Percentiles rank a stretch among this genome's conserved stretches.
Evolutionary conservation across 2,329 filamentous ascomycete species (phyloP).

Genomic region (Orbilia oligospora): DNA sequence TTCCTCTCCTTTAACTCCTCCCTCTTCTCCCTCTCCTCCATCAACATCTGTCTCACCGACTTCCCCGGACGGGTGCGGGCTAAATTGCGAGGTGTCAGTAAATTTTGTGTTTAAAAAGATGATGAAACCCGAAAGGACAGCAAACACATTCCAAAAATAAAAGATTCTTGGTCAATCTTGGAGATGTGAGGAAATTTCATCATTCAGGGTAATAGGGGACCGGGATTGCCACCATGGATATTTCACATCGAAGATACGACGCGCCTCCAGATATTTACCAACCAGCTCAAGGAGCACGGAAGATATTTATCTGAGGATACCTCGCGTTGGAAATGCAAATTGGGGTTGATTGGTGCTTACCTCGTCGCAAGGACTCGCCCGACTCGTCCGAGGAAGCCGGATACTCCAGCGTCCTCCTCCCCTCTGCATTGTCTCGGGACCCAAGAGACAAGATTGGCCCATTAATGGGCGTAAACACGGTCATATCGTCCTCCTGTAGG

Average conservation of each 20-base stretch:
- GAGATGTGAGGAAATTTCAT: not conserved
- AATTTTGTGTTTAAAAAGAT: not conserved
- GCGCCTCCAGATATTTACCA: not conserved
- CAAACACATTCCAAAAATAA: conserved; percentile 1
- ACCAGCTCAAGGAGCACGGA: not conserved
- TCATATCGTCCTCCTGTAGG: conserved; percentile 20
- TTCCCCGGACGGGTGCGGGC: conserved; percentile 26
- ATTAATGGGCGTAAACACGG: conserved; percentile 49
- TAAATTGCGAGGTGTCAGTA: conserved; percentile 1
- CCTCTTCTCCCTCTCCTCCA: conserved; percentile 7
- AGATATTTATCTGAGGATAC: not conserved
- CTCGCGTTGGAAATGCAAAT: not conserved
- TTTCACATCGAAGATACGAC: not conserved
- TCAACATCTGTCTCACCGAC: conserved; percentile 1
- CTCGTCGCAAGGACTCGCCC: conserved; percentile 24
- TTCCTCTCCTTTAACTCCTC: not conserved
- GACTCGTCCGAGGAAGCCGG: conserved; percentile 30
- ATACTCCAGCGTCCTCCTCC: conserved; percentile 26
- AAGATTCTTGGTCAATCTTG: not conserved
- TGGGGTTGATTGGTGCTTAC: conserved; percentile 30
- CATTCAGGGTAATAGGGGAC: not conserved
- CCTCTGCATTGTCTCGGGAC: conserved; percentile 22
- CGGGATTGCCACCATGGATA: not conserved
- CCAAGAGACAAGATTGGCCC: conserved; percentile 35
- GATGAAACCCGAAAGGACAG: not conserved